phyloP scores from a whole-genome alignment of 345 rosid genomes.

The Cardamine resedifolia region DNA sequence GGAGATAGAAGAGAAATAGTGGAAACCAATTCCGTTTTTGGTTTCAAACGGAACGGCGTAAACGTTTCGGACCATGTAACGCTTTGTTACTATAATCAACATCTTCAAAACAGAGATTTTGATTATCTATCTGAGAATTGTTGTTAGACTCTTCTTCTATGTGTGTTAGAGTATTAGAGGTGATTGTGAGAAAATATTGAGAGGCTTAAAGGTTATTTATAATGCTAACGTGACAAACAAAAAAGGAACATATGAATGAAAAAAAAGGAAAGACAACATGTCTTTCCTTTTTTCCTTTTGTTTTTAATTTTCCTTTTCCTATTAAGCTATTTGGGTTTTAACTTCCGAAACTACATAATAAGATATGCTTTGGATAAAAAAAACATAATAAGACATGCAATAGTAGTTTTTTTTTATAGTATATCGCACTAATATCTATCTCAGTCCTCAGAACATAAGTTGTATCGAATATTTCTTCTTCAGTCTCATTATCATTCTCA shows the following conservation, averaged over 20 bases:
- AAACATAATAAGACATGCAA: background rate
- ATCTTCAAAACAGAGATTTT: background rate
- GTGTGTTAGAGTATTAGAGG: background rate
- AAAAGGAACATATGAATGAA: background rate
- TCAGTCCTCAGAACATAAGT: no score
- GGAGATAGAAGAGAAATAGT: background rate
- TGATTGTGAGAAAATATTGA: background rate
- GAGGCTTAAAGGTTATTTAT: background rate
- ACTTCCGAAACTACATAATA: no score
- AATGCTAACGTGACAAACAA: background rate
- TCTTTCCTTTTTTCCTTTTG: background rate
- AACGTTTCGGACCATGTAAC: background rate
- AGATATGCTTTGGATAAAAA: no score
- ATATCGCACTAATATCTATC: no score
- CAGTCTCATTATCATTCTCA: no score
- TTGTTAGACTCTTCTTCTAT: background rate
- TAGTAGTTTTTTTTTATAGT: no score
- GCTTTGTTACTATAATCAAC: background rate
- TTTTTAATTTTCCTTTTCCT: background rate
- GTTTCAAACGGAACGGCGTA: background rate
- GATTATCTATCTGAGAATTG: background rate
- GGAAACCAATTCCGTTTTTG: background rate
- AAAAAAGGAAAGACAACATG: background rate
- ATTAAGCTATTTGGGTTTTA: background rate
- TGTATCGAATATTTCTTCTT: no score